Percentiles rank a stretch among this genome's conserved stretches.
Evolutionary conservation across 2,329 filamentous ascomycete genomes (phyloP).

Genomic region (Calonectria henricotiae): DNA sequence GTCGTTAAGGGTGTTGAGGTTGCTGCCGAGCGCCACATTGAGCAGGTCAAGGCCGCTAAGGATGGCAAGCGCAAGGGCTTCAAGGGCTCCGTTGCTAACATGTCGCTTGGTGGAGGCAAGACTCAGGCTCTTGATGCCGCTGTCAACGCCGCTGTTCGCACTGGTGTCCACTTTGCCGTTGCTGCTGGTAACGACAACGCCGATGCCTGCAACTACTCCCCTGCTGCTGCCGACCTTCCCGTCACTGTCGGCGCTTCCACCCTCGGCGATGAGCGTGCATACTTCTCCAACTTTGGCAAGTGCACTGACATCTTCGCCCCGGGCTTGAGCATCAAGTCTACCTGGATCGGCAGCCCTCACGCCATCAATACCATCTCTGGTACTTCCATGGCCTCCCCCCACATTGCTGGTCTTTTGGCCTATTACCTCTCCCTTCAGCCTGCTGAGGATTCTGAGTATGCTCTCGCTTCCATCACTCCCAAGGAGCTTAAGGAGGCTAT

Average conservation of each 20-base stretch:
- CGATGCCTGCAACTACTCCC: constrained; percentile 99
- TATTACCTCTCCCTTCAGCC: constrained; percentile 99
- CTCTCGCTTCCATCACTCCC: constrained; percentile 90
- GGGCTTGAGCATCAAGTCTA: constrained; percentile 96
- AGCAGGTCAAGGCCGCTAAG: constrained; percentile 85
- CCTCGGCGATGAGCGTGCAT: constrained; percentile 94
- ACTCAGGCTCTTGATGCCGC: constrained; percentile 91
- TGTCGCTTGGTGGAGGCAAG: constrained; percentile 99
- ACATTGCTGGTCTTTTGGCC: constrained; percentile 95
- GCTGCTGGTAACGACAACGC: constrained; percentile 99
- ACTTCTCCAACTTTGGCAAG: constrained; percentile 99
- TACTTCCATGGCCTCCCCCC: constrained; percentile 99
- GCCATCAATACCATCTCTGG: constrained; percentile 99
- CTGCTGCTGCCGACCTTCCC: constrained; percentile 90
- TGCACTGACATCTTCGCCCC: constrained; percentile 99
- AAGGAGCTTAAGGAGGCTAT: constrained; percentile 94
- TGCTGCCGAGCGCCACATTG: constrained; percentile 85
- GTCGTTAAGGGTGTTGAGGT: constrained; percentile 99
- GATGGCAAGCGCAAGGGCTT: constrained; percentile 93
- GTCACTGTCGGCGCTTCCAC: constrained; percentile 97
- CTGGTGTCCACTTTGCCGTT: constrained; percentile 97
- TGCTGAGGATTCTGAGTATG: constrained; percentile 89
- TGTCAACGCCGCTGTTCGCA: constrained; percentile 93
- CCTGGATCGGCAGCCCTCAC: constrained; percentile 97
- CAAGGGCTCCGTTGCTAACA: constrained; percentile 99